Evolutionary conservation across 1,139 yeast genomes (phyloP), one percentile per base, ranked within the genome.

Genomic region (Magnusiomyces magnusii): DNA sequence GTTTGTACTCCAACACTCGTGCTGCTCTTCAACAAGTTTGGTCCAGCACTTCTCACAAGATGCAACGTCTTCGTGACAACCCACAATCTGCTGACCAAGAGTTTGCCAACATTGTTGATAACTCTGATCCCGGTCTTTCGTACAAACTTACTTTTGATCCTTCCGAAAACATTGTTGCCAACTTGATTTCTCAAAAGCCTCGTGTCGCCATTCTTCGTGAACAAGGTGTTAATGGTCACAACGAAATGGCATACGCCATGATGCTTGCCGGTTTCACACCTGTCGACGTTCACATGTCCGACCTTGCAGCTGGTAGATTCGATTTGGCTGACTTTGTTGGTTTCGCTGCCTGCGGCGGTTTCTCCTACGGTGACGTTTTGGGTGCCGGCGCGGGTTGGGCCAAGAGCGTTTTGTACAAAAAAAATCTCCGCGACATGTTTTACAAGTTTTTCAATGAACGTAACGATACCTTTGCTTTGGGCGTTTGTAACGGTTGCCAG

Each of bases 321-420:
- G 74, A 84, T n/a, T 79, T 95, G 66, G 85, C 82, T 67, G 86
- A 83, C 55, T 95, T 93, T 74, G 90, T 86, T 56, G 99, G 99
- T 63, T 69, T 95, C 60, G 99, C 98, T 58, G 99, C 99, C 3
- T 95, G 99, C 76, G 99, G 99, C 75, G 99, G 99, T 34, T 95
- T 95, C 79, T 91, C 98, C 1, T 95, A 92, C 71, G 99, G 99
- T 80, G 99, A 95, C 75, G 99, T 95, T 54, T 79, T 95, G 62
- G 99, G 99, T 66, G 99, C 99, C 36, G 99, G 97, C 71, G 90
- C 95, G 57, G 99, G 99, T 61, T 95, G 99, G 99, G 99, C 99
- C 62, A 92, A 91, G 71, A 89, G 97, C 23, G 96, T 93, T n/a
- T 76, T 95, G 66, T 91, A 85, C 80, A 87, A 93, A 70, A 89